Evolutionary conservation across 345 rosid genomes (phyloP).

Genomic region (Euphorbia lathyris): DNA sequence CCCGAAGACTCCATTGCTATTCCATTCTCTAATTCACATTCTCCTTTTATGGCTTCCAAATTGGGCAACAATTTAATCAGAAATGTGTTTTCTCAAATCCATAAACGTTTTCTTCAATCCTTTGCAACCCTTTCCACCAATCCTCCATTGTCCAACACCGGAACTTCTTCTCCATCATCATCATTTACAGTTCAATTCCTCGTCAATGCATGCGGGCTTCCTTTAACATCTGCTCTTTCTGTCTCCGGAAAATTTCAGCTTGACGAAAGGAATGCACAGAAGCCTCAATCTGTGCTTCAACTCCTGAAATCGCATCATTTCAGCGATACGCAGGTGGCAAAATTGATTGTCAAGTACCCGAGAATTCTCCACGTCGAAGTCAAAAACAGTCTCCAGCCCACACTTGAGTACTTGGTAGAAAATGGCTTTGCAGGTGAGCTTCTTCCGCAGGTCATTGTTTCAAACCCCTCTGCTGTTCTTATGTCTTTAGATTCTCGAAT

Average conservation of each 20-base stretch:
- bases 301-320: constrained; percentile 19
- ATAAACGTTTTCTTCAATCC: neutral
- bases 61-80: neutral
- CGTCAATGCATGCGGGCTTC: constrained; percentile 24
- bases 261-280: neutral
- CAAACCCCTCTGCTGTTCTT: neutral
- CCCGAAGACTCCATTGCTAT: too few relatives aligned
- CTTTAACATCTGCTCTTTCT: constrained; percentile 21
- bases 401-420: constrained; percentile 14
- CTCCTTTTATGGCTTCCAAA: neutral
- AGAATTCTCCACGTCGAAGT: neutral
- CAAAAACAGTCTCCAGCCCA: constrained; percentile 15
- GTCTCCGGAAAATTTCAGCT: constrained; percentile 17
- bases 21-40: too few relatives aligned
- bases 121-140: neutral
- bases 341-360: constrained; percentile 19
- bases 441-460: constrained; percentile 15
- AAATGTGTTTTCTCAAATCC: neutral
- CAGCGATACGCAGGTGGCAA: constrained; percentile 15
- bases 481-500: constrained; percentile 13
- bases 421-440: constrained; percentile 20
- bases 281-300: constrained; percentile 6
- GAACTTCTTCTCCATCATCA: too few relatives aligned
- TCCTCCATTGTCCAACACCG: neutral
- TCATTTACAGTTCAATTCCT: constrained; percentile 17